Conservation (phyloP, 352 stramenopile species). For the Phytophthora tubulina region DNA sequence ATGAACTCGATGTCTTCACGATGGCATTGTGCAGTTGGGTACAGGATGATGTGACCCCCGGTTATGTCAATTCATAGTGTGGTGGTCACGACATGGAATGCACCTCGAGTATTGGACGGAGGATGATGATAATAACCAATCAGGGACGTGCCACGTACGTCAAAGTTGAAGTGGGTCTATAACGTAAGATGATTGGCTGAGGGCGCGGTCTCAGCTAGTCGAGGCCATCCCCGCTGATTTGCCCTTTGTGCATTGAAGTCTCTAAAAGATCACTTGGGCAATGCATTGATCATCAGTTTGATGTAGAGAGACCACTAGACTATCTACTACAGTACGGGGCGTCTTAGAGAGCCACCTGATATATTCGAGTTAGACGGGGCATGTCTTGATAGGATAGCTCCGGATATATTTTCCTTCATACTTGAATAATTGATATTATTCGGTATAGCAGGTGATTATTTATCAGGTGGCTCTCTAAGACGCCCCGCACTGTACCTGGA, state of each 20-base stretch:
- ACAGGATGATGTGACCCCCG: neutral
- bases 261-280: neutral
- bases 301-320: neutral
- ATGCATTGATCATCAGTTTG: neutral
- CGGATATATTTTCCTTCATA: no score
- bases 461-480: no score
- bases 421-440: no score
- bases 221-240: neutral
- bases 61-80: neutral
- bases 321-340: no score
- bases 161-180: slow-evolving; percentile 12
- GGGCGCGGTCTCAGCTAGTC: neutral
- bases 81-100: slow-evolving; percentile 3
- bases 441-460: no score
- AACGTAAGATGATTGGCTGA: slow-evolving; percentile 11
- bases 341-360: no score
- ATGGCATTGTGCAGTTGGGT: neutral
- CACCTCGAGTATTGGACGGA: neutral
- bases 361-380: no score
- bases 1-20: slow-evolving; percentile 13
- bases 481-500: slow-evolving; percentile 1
- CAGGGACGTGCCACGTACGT: slow-evolving; percentile 1
- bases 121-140: slow-evolving; percentile 2
- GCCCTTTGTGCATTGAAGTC: slow-evolving; percentile 1
- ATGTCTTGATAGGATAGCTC: no score